phyloP scores from a whole-genome alignment of 2,329 filamentous ascomycete species.

The Teratosphaeria gauchensis region DNA sequence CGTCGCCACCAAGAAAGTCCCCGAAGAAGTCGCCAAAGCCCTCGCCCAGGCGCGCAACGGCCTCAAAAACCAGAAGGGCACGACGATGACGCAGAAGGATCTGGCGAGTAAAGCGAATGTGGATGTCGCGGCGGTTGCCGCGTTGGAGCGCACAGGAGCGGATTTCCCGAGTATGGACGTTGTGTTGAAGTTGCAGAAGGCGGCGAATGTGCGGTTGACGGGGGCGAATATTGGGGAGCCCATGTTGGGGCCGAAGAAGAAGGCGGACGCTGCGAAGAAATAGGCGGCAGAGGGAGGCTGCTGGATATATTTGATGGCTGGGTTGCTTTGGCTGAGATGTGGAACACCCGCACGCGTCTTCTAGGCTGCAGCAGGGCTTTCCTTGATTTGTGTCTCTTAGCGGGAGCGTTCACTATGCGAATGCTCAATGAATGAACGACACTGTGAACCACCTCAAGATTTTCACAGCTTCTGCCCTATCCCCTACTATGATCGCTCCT shows the following conservation, averaged over 20 bases:
- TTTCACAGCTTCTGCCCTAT: no score
- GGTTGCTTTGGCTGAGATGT: background rate
- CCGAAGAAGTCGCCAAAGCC: conserved; percentile 67
- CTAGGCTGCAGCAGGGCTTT: no score
- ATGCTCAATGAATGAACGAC: no score
- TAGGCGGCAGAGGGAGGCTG: conserved; percentile 2
- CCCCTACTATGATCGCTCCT: no score
- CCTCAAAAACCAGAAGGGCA: conserved; percentile 65
- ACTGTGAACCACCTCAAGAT: no score
- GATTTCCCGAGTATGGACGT: conserved; percentile 79
- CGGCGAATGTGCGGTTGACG: conserved; percentile 29
- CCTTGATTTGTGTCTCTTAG: no score
- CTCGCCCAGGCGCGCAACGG: conserved; percentile 72
- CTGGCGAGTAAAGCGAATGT: conserved; percentile 83
- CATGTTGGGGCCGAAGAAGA: conserved; percentile 68
- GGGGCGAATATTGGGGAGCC: conserved; percentile 59
- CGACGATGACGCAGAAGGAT: conserved; percentile 78
- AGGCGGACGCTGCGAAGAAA: conserved; percentile 23
- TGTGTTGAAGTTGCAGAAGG: conserved; percentile 71
- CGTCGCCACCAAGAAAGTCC: conserved; percentile 90
- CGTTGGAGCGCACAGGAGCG: conserved; percentile 72
- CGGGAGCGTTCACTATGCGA: no score
- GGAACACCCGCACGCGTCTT: no score
- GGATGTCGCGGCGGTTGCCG: conserved; percentile 66
- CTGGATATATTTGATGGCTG: background rate